phyloP scores from a whole-genome alignment of 73 alveolate species.

The Paraurostyla sp. region DNA sequence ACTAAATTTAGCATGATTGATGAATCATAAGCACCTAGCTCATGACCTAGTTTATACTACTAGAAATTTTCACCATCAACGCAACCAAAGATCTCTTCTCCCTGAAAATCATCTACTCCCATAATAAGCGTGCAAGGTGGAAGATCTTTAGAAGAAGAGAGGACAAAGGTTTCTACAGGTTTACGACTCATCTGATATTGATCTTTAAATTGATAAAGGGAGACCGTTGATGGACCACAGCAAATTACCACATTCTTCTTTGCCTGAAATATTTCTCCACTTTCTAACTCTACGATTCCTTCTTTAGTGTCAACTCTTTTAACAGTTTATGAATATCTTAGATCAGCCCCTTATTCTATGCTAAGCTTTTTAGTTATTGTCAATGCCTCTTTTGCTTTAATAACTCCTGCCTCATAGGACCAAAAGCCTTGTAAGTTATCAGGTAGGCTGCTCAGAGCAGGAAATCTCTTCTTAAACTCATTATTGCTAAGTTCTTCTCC shows the following conservation, averaged over 20 bases:
- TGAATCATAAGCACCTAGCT: not conserved
- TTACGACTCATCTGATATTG: not conserved
- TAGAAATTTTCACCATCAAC: slow-evolving; percentile 50
- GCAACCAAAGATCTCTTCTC: slow-evolving; percentile 27
- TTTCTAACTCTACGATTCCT: not conserved
- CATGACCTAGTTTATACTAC: not conserved
- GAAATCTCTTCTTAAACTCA: not conserved
- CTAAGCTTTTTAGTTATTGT: not conserved
- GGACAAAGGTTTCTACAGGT: not conserved
- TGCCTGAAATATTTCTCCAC: not conserved
- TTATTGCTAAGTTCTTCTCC: not conserved
- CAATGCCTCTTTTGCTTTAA: not conserved
- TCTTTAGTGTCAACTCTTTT: not conserved
- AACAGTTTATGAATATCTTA: too few relatives aligned
- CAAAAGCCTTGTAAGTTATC: not conserved
- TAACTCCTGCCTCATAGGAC: not conserved
- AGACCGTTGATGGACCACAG: not conserved
- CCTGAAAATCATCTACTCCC: not conserved
- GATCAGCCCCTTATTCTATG: not conserved
- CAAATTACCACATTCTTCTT: not conserved
- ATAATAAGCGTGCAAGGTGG: not conserved
- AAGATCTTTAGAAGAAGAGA: not conserved
- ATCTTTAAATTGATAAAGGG: not conserved
- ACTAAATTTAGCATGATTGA: not conserved
- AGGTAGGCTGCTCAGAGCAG: not conserved